Conservation (phyloP, 768 basidiomycete genomes). For the Tephrocybe sp. region DNA sequence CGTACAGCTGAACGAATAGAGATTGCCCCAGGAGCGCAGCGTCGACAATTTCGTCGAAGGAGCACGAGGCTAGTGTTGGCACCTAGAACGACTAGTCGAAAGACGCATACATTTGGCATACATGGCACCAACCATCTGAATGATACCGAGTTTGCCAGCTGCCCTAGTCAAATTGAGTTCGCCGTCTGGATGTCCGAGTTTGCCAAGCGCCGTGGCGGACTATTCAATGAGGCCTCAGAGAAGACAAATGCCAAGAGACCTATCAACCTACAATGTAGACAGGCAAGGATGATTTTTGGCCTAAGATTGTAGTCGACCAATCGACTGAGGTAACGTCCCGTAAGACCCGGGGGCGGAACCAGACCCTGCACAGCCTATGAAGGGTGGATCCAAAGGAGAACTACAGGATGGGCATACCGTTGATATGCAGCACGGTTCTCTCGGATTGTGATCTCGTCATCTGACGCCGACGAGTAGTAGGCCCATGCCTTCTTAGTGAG, state of each 20-base stretch:
- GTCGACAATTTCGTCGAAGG: conserved; percentile 93
- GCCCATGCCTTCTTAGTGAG: conserved; percentile 91
- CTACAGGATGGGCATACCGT: conserved; percentile 43
- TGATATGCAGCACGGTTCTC: conserved; percentile 92
- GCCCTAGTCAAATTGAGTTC: conserved; percentile 88
- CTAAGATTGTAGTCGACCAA: conserved; percentile 79
- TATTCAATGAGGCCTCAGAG: conserved; percentile 13
- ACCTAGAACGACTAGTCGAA: conserved; percentile 44
- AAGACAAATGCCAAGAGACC: background rate
- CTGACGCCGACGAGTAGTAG: conserved; percentile 91
- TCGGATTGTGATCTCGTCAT: conserved; percentile 87
- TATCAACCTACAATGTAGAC: conserved; percentile 63
- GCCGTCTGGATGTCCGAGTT: conserved; percentile 93
- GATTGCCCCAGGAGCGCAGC: conserved; percentile 73
- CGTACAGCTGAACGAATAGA: conserved; percentile 82
- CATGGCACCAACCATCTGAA: conserved; percentile 44
- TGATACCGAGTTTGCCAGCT: conserved; percentile 68
- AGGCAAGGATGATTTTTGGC: conserved; percentile 69
- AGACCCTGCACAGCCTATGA: conserved; percentile 45
- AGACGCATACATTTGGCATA: background rate
- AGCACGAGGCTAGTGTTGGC: conserved; percentile 90
- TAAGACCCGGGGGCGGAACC: conserved; percentile 89
- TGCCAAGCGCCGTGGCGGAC: conserved; percentile 85
- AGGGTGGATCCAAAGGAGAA: background rate
- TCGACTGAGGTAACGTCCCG: conserved; percentile 82